Base-by-base conservation (phyloP, 2,329 filamentous ascomycete species). In the Pleoardoris graminearum region DNA sequence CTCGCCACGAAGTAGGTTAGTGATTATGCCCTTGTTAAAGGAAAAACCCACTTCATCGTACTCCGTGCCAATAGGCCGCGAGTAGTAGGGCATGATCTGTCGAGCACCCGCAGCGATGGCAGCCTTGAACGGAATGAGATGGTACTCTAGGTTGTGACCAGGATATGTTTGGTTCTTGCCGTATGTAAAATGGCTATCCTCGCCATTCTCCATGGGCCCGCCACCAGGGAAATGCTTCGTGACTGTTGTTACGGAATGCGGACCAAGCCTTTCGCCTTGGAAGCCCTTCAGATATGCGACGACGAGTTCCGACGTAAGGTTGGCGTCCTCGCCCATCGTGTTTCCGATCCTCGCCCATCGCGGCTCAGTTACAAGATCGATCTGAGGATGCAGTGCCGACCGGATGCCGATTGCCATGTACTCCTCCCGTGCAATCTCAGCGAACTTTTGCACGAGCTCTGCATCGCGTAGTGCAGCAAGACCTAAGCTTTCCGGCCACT, bases 151-250 rank as follows among this genome's bases (percentile, higher is more conserved):
- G 53, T 82, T 81, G 33, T 76, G 61, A 1, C 79, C 80, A 0
- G 80, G 80, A 43, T 82, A 83, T 0, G 76, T 76, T 1, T 66
- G 57, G 48, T 82, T 79, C 61, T 80, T 80, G 27, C 80, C 80
- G 50, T 81, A 81, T 0, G 65, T 63, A 54, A 82, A 82, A 49
- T 82, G 80, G 14, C 78, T 76, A 58, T 82, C 80, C 41, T 82
- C 78, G 17, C 80, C 80, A 41, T 79, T 67, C 51, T 79, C 67
- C 59, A 78, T 73, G 0, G 80, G 75, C 0, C 80, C 80, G 7
- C 75, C 78, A 4, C 80, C 80, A 0, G 80, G 80, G 58, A 83
- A 82, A 55, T 83, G 80, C 64, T 82, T 82, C 0, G 79, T 80
- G 1, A 81, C 75, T 0, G 80, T 78, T 1, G 74, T 75, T 3